A percentile compares a stretch with the other conserved stretches of the same genome.
These are phyloP conservation scores for Rhodotorula sp. DNA, from an alignment of 1,284 basidiomycete species.

Conservation along the genomic window DNA sequence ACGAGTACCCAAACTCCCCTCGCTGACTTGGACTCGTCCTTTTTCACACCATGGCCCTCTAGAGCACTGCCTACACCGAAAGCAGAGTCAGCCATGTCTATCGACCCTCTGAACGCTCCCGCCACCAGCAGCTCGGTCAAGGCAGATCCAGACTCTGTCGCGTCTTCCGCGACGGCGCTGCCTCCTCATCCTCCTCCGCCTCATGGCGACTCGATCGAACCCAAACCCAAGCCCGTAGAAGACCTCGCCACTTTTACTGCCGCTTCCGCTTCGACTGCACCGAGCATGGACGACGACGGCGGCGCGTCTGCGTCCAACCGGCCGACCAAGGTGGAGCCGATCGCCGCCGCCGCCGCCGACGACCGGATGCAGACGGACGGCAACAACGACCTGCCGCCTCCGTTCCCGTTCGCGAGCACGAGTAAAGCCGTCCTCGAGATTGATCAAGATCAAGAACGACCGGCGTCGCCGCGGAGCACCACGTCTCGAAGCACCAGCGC, in stretches of 20 bases:
- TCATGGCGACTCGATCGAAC: not conserved
- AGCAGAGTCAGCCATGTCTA: not conserved
- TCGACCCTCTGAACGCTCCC: not conserved
- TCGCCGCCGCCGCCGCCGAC: not conserved
- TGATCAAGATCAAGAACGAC: not conserved
- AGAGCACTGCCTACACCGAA: not conserved
- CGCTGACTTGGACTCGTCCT: not conserved
- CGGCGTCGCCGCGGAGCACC: not conserved
- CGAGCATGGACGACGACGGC: not conserved
- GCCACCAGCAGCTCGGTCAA: not conserved
- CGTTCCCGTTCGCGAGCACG: conserved; percentile 15
- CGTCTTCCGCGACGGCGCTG: not conserved
- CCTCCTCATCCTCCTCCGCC: no score
- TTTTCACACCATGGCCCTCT: not conserved
- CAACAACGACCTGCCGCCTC: conserved; percentile 7
- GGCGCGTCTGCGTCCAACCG: not conserved
- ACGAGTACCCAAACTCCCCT: no score
- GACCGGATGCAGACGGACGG: conserved; percentile 12
- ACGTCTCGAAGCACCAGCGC: not conserved
- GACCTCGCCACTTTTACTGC: conserved; percentile 4
- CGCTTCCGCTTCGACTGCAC: not conserved
- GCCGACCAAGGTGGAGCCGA: not conserved
- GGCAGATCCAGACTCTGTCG: not conserved
- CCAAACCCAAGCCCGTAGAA: not conserved
- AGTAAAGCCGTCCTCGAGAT: not conserved